Conservation (phyloP, 208 protist genomes). For the Trypanosoma avium region DNA sequence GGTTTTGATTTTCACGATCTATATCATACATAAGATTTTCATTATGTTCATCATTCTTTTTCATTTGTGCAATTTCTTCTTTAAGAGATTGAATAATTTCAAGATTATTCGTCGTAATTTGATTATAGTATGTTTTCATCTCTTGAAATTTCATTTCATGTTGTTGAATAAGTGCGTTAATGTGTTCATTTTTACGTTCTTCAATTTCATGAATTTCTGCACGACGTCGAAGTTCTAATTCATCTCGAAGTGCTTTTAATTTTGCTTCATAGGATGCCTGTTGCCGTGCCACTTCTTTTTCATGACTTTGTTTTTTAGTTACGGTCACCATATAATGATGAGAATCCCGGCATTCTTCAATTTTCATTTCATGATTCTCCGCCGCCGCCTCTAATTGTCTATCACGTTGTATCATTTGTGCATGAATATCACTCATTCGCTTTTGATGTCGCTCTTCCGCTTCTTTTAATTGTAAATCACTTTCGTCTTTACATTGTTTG, state of each 20-base stretch:
- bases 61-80: constrained; percentile 95
- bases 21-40: constrained; percentile 98
- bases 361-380: constrained; percentile 74
- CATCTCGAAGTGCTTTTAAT: constrained; percentile 81
- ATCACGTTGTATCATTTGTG: constrained; percentile 54
- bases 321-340: constrained; percentile 88
- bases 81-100: constrained; percentile 98
- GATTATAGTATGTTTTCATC: constrained; percentile 98
- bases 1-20: constrained; percentile 94
- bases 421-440: constrained; percentile 68
- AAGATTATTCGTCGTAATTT: constrained; percentile 98
- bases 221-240: constrained; percentile 91
- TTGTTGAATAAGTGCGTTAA: constrained; percentile 94
- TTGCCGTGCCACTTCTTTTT: constrained; percentile 82
- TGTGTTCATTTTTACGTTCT: constrained; percentile 95
- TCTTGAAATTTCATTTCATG: constrained; percentile 96
- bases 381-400: constrained; percentile 60
- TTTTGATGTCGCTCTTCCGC: constrained; percentile 78
- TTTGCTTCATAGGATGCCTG: constrained; percentile 91
- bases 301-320: constrained; percentile 86
- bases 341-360: constrained; percentile 84
- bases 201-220: constrained; percentile 95
- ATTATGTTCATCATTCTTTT: constrained; percentile 94
- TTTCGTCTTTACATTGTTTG: constrained; percentile 88
- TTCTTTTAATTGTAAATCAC: constrained; percentile 86